phyloP scores from a whole-genome alignment of 495 filamentous ascomycete species.

The Paragyromitra xinjiangensis region DNA sequence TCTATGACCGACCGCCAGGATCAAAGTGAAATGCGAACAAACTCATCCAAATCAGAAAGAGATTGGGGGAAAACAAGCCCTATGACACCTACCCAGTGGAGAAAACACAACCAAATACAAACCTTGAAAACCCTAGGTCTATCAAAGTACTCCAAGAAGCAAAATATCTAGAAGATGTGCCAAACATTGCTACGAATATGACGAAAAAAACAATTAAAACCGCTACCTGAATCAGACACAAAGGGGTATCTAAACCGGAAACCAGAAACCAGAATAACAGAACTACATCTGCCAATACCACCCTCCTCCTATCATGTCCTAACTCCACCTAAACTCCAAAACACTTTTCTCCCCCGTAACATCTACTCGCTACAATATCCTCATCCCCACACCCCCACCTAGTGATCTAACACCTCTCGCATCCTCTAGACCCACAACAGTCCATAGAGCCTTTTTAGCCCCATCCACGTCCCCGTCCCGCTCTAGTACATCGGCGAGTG shows the following conservation, averaged over 20 bases:
- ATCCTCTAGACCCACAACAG: slow-evolving; percentile 79
- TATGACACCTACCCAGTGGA: not conserved
- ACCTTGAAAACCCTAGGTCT: too few species aligned
- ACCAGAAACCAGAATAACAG: slow-evolving; percentile 9
- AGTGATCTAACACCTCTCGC: slow-evolving; percentile 65
- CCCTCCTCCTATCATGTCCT: not conserved
- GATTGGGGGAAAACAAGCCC: too few species aligned
- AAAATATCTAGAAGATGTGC: not conserved
- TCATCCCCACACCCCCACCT: slow-evolving; percentile 32
- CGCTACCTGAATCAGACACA: not conserved
- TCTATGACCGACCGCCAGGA: not conserved
- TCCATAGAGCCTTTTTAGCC: slow-evolving; percentile 79
- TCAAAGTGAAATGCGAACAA: too few species aligned
- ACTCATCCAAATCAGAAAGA: too few species aligned
- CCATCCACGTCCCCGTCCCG: slow-evolving; percentile 82
- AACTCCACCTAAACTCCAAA: slow-evolving; percentile 8
- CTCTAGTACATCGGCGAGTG: slow-evolving; percentile 84
- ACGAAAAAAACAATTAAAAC: slow-evolving; percentile 6
- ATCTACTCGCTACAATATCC: slow-evolving; percentile 30
- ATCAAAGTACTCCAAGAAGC: not conserved
- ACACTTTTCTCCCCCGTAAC: slow-evolving; percentile 10
- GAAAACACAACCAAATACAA: not conserved
- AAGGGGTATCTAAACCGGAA: slow-evolving; percentile 9
- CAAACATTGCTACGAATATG: slow-evolving; percentile 8
- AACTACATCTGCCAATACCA: not conserved